phyloP scores from a whole-genome alignment of 2,329 filamentous ascomycete species.

The Trichoderma oligosporum region DNA sequence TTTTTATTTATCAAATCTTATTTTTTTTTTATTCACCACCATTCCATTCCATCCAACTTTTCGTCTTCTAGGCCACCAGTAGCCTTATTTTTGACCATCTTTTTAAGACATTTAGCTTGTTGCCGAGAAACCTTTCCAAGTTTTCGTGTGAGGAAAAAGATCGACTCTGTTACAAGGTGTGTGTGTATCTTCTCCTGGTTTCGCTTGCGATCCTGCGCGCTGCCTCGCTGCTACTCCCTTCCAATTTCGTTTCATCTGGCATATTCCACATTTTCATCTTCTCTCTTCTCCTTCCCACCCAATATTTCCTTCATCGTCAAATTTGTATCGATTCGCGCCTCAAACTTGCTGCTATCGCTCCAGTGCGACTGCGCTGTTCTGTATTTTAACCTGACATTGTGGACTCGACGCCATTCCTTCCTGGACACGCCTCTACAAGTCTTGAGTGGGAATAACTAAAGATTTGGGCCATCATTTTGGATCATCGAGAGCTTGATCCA shows the following conservation, averaged over 20 bases:
- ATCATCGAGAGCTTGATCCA: constrained; percentile 14
- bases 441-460: constrained; percentile 2
- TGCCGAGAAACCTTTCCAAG: constrained; percentile 25
- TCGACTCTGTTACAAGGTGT: constrained; percentile 15
- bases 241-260: constrained; percentile 16
- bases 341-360: neutral
- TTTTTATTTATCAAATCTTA: constrained; percentile 23
- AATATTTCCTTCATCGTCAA: neutral
- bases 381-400: neutral
- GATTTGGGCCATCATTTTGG: neutral
- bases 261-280: constrained; percentile 1
- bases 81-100: constrained; percentile 13
- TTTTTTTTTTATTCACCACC: neutral
- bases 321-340: constrained; percentile 11
- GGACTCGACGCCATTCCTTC: neutral
- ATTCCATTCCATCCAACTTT: constrained; percentile 10
- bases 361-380: constrained; percentile 1
- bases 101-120: constrained; percentile 21
- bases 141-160: constrained; percentile 17
- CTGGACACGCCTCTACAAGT: neutral
- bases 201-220: constrained; percentile 14
- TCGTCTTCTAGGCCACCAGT: constrained; percentile 4
- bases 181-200: constrained; percentile 18
- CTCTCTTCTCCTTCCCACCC: constrained; percentile 5
- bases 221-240: constrained; percentile 15